Evolutionary conservation across 2,329 filamentous ascomycete species (phyloP).

Genomic region (Seiridium unicorne): DNA sequence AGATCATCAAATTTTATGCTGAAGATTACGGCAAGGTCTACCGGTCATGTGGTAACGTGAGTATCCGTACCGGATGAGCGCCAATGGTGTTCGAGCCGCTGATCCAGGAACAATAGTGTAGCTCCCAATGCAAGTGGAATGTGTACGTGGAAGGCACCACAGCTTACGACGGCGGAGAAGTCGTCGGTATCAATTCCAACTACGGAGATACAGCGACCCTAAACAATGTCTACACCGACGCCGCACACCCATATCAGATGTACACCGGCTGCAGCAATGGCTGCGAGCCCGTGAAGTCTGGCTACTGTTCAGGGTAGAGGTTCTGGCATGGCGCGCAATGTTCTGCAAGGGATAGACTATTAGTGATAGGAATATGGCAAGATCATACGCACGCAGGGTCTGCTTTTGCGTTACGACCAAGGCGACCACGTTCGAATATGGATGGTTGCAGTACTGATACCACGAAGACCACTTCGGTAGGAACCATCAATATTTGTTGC

Average conservation of each 20-base stretch:
- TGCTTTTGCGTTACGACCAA: no score
- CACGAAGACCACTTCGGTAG: no score
- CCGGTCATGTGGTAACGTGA: slow-evolving; percentile 46
- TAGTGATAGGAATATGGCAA: no score
- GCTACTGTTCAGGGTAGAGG: slow-evolving; percentile 1
- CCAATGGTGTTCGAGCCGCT: not conserved
- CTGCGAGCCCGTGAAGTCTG: not conserved
- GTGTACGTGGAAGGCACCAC: slow-evolving; percentile 40
- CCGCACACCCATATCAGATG: slow-evolving; percentile 19
- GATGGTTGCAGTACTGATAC: no score
- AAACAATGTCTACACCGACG: slow-evolving; percentile 22
- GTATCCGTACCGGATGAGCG: not conserved
- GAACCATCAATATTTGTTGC: no score
- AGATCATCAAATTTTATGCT: slow-evolving; percentile 37
- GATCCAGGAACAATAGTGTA: slow-evolving; percentile 1
- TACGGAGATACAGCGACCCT: slow-evolving; percentile 33
- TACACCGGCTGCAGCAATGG: slow-evolving; percentile 21
- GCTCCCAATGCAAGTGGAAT: slow-evolving; percentile 36
- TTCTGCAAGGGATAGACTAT: no score
- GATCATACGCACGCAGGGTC: no score
- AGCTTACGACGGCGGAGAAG: slow-evolving; percentile 35
- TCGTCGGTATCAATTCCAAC: slow-evolving; percentile 40
- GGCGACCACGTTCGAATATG: no score
- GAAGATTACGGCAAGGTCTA: slow-evolving; percentile 48
- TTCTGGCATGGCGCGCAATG: not conserved